Conservation (phyloP, 2,329 filamentous ascomycete genomes). For the Scopulariopsis brevicaulis region DNA sequence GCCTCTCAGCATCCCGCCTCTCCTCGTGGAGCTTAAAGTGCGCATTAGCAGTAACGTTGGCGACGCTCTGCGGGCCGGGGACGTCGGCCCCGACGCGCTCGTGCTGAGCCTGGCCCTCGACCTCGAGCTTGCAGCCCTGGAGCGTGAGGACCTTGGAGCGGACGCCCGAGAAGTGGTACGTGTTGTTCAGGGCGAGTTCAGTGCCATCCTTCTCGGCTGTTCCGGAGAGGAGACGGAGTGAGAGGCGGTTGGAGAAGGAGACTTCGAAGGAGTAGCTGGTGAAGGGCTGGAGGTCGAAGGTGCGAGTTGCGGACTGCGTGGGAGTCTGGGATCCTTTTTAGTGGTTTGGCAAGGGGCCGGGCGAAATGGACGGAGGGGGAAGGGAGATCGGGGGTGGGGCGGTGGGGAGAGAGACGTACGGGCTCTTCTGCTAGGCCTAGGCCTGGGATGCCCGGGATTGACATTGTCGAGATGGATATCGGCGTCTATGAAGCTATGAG, state of each 20-base stretch:
- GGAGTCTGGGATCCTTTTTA: neutral
- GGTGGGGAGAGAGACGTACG: neutral
- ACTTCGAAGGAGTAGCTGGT: slow-evolving; percentile 71
- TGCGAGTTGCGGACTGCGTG: neutral
- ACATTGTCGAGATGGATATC: neutral
- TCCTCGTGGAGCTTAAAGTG: slow-evolving; percentile 76
- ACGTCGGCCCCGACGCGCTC: slow-evolving; percentile 49
- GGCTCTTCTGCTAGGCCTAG: neutral
- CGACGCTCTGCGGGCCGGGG: slow-evolving; percentile 67
- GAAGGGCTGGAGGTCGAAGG: slow-evolving; percentile 3
- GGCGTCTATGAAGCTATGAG: neutral
- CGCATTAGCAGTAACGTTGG: slow-evolving; percentile 70
- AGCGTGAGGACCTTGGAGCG: slow-evolving; percentile 88
- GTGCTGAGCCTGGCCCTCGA: slow-evolving; percentile 48
- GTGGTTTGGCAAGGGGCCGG: neutral
- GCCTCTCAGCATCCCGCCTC: slow-evolving; percentile 46
- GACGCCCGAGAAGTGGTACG: slow-evolving; percentile 69
- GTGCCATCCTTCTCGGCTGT: slow-evolving; percentile 92
- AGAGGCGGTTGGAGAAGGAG: slow-evolving; percentile 31
- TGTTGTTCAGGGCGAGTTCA: slow-evolving; percentile 71
- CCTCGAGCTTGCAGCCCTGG: slow-evolving; percentile 78
- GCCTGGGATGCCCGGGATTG: neutral
- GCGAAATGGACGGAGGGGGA: neutral
- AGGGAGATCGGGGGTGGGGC: neutral
- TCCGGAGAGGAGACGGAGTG: slow-evolving; percentile 58